These are phyloP conservation scores for Selenicereus undatus DNA, from an alignment of 148 eudicot species.

Conservation along the genomic window DNA sequence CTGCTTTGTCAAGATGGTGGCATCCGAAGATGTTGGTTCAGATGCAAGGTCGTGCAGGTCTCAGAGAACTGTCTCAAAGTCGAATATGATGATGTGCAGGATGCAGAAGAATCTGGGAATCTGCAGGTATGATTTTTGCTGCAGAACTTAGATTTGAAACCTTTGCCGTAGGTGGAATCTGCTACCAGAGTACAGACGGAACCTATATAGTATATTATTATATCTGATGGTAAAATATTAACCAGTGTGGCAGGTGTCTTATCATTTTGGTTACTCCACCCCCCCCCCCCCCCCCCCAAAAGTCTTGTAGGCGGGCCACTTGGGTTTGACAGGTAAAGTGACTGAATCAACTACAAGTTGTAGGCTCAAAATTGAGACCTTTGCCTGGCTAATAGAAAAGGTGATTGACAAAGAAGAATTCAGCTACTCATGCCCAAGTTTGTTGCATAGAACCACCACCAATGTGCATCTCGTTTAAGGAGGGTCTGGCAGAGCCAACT, in stretches of 20 bases:
- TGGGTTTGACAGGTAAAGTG: no score
- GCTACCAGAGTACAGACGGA: no score
- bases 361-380: no score
- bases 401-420: no score
- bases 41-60: conserved; percentile 56
- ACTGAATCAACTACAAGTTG: no score
- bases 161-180: background rate
- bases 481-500: no score
- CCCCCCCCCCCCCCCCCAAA: background rate
- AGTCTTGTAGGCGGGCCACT: background rate
- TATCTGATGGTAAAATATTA: background rate
- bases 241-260: background rate
- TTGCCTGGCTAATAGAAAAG: no score
- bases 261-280: background rate
- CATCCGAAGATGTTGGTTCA: conserved; percentile 91
- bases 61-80: conserved; percentile 50
- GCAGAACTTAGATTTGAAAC: background rate
- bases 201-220: background rate
- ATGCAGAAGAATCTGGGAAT: conserved; percentile 57
- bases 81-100: conserved; percentile 69
- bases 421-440: no score
- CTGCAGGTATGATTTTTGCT: conserved; percentile 50
- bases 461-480: no score
- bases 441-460: no score
- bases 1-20: conserved; percentile 86